A percentile compares a stretch with the other conserved stretches of the same genome.
phyloP scores from a whole-genome alignment of 78 protist species.

The Dictyostelium firmibasis region DNA sequence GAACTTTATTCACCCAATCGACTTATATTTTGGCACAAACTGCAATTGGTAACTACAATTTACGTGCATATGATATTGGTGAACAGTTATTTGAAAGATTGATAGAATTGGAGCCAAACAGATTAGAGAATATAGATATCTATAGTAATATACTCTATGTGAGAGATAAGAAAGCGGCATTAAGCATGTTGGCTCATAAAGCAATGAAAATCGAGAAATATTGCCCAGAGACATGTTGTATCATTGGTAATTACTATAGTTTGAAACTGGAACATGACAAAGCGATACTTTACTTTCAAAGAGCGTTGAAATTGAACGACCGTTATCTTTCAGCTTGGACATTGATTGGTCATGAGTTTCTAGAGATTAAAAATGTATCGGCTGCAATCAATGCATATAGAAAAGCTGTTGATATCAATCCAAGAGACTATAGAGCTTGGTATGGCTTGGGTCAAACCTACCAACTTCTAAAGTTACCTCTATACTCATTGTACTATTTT shows the following conservation, averaged over 20 bases:
- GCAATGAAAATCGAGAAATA: constrained; percentile 82
- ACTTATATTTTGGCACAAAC: constrained; percentile 76
- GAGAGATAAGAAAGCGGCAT: constrained; percentile 51
- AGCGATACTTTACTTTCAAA: constrained; percentile 95
- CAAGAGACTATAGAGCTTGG: constrained; percentile 98
- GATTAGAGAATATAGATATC: constrained; percentile 91
- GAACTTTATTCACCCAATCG: constrained; percentile 45
- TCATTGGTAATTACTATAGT: constrained; percentile 95
- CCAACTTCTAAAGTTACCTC: constrained; percentile 90
- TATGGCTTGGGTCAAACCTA: constrained; percentile 97
- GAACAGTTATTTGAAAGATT: constrained; percentile 78
- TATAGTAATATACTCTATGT: constrained; percentile 96
- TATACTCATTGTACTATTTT: constrained; percentile 94
- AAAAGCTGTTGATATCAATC: constrained; percentile 87
- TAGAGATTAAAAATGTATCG: constrained; percentile 92
- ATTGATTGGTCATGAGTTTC: constrained; percentile 97
- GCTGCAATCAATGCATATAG: constrained; percentile 97
- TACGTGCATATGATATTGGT: constrained; percentile 76
- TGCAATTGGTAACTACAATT: constrained; percentile 86
- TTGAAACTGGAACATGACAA: constrained; percentile 90
- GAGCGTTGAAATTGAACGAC: constrained; percentile 88
- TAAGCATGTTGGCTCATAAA: constrained; percentile 85
- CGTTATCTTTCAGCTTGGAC: constrained; percentile 94
- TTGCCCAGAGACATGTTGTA: constrained; percentile 96
- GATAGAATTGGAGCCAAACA: constrained; percentile 81